Conservation (phyloP, 768 basidiomycete species). For the Mycena maculata region DNA sequence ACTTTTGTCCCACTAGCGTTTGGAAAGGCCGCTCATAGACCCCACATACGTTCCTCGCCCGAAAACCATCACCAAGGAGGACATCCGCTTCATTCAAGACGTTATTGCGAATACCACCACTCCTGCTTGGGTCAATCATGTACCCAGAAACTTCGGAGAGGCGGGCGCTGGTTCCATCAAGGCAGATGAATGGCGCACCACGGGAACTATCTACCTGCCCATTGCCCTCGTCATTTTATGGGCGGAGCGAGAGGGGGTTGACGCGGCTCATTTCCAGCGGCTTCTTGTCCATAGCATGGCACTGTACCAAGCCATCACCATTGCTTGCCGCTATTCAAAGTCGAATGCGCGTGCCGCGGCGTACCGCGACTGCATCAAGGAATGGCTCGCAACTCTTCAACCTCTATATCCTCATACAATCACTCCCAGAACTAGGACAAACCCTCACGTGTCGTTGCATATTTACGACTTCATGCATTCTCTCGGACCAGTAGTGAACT, state of each 20-base stretch:
- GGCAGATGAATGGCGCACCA: conserved; percentile 48
- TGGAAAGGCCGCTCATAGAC: conserved; percentile 33
- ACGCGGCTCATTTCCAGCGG: neutral
- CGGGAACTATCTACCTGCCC: conserved; percentile 46
- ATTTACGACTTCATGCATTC: conserved; percentile 45
- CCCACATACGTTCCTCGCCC: conserved; percentile 32
- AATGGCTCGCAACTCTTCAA: conserved; percentile 40
- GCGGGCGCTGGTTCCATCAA: conserved; percentile 46
- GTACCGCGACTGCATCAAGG: conserved; percentile 29
- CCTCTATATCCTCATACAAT: conserved; percentile 39
- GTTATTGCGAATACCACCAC: conserved; percentile 36
- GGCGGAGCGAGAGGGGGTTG: conserved; percentile 29
- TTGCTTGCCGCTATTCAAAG: conserved; percentile 32
- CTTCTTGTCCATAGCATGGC: conserved; percentile 43
- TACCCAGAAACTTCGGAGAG: conserved; percentile 44
- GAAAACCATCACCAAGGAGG: conserved; percentile 3
- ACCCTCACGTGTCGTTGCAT: conserved; percentile 38
- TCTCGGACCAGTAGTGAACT: conserved; percentile 49
- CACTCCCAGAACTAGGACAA: conserved; percentile 19
- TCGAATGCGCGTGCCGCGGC: conserved; percentile 1
- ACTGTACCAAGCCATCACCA: conserved; percentile 38
- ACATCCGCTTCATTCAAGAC: conserved; percentile 30
- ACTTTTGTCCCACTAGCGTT: conserved; percentile 18
- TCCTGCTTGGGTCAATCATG: conserved; percentile 41
- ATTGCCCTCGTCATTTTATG: conserved; percentile 45